A percentile compares a stretch with the other conserved stretches of the same genome.
Conservation (phyloP, 2,329 filamentous ascomycete species). For the Aspergillus sp. region DNA sequence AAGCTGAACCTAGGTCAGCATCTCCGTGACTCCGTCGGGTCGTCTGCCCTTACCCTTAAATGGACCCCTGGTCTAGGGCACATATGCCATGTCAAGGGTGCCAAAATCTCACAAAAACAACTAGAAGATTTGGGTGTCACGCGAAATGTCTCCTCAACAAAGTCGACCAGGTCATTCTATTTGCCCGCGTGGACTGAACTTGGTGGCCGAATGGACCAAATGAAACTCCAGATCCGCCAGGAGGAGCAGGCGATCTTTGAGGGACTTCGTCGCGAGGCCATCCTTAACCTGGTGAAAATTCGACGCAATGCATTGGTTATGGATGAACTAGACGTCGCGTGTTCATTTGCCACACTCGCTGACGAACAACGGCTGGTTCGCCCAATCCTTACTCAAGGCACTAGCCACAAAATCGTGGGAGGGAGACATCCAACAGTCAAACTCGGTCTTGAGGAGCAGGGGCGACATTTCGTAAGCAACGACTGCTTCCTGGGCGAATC, state of each 20-base stretch:
- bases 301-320: slow-evolving; percentile 87
- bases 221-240: slow-evolving; percentile 71
- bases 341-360: slow-evolving; percentile 80
- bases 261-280: slow-evolving; percentile 70
- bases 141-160: slow-evolving; percentile 72
- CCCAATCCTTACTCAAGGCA: slow-evolving; percentile 67
- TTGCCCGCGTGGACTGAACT: slow-evolving; percentile 79
- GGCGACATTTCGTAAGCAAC: slow-evolving; percentile 79
- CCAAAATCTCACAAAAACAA: slow-evolving; percentile 59
- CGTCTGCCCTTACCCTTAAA: slow-evolving; percentile 70
- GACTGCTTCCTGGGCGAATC: slow-evolving; percentile 79
- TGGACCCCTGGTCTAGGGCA: slow-evolving; percentile 88
- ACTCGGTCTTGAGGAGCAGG: slow-evolving; percentile 73
- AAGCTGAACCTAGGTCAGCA: slow-evolving; percentile 61
- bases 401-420: slow-evolving; percentile 72
- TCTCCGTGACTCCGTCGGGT: slow-evolving; percentile 62
- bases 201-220: slow-evolving; percentile 75
- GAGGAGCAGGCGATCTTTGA: slow-evolving; percentile 84
- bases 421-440: slow-evolving; percentile 94
- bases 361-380: slow-evolving; percentile 70
- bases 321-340: slow-evolving; percentile 88
- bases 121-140: slow-evolving; percentile 46
- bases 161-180: slow-evolving; percentile 82
- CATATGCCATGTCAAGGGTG: slow-evolving; percentile 82
- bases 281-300: slow-evolving; percentile 79